Evolutionary conservation across 306 rosid genomes (phyloP), one percentile per base, ranked within the genome.

Genomic region (Styphnolobium japonicum): DNA sequence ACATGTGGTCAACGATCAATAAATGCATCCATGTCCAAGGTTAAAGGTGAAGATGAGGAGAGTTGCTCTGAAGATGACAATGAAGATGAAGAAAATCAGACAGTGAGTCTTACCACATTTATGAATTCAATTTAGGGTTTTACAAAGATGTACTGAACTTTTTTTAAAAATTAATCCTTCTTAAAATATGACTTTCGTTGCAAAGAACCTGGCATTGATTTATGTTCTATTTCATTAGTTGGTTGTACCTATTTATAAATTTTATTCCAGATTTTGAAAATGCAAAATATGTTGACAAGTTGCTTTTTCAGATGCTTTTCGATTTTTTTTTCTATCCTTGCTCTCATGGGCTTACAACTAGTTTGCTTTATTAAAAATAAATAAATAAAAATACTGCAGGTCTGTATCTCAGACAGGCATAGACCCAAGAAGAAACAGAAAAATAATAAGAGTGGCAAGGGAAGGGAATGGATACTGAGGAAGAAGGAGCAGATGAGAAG

Each of bases 401-500:
- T 95, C 15, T 37, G 72, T 67, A 78, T 87, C 36, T 90, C 97
- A 67, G 98, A 91, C 46, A 90, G 98, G 80, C 91, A 90, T 61
- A 88, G 98, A 78, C 92, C 97, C 11, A 82, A 73, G 74, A 95
- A 93, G 87, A 95, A 67, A 55, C 98, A 85, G 73, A 93, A 77
- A 84, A 75, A 56, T 12, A 85, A 62, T 10, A 90, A 90, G 85
- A 87, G 71, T 22, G 91, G 93, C 22, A 90, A 84, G 86, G 96
- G 96, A 58, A 91, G 77, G 84, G 91, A 90, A 43, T 95, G 99
- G 98, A 27, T 95, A 62, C n/a, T 87, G 85, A 91, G 86, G 86
- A 90, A 91, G 86, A 95, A 95, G 83, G 98, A 95, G 12, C 97
- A 92, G 70, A 87, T 84, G 96, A 95, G 97, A 73, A 92, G 89